Percentiles rank a stretch among this genome's conserved stretches.
These are phyloP conservation scores for Coemansia reversa DNA, from an alignment of 192 early-diverging fungal species.

Conservation along the genomic window DNA sequence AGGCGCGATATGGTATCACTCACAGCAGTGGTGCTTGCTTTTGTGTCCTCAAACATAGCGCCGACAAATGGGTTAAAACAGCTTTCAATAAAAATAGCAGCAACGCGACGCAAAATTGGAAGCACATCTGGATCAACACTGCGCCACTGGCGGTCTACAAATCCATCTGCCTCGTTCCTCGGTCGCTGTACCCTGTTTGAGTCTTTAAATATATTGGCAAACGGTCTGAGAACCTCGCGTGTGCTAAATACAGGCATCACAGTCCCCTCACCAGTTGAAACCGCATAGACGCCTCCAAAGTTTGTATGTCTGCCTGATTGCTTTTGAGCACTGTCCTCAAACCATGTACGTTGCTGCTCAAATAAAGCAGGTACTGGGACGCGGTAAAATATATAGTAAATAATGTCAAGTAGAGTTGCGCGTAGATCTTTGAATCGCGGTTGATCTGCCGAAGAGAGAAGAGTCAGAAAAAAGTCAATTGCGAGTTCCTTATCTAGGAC, in stretches of 20 bases:
- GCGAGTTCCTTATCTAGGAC: slow-evolving; percentile 62
- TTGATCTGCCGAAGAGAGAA: slow-evolving; percentile 64
- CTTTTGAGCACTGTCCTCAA: slow-evolving; percentile 14
- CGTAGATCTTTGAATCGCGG: slow-evolving; percentile 54
- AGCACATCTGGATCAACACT: slow-evolving; percentile 22
- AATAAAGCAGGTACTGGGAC: slow-evolving; percentile 42
- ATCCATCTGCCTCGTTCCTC: slow-evolving; percentile 3
- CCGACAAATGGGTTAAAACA: slow-evolving; percentile 47
- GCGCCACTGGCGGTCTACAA: slow-evolving; percentile 40
- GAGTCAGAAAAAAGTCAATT: slow-evolving; percentile 66
- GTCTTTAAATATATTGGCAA: slow-evolving; percentile 42
- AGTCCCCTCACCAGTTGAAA: slow-evolving; percentile 47
- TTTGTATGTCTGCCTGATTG: slow-evolving; percentile 58
- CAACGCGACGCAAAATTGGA: slow-evolving; percentile 33
- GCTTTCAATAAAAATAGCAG: slow-evolving; percentile 43
- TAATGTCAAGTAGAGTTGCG: slow-evolving; percentile 42
- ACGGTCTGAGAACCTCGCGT: slow-evolving; percentile 38
- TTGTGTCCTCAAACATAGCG: slow-evolving; percentile 42
- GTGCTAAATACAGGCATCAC: slow-evolving; percentile 52
- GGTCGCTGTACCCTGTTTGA: slow-evolving; percentile 21
- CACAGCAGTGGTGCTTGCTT: slow-evolving; percentile 15
- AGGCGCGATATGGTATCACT: slow-evolving; percentile 26
- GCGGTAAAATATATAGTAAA: slow-evolving; percentile 51
- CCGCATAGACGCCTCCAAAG: slow-evolving; percentile 68
- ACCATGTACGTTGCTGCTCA: slow-evolving; percentile 25